Evolutionary conservation across 805 yeast genomes (phyloP), one percentile per base, ranked within the genome.

Genomic region (Candida corydali): DNA sequence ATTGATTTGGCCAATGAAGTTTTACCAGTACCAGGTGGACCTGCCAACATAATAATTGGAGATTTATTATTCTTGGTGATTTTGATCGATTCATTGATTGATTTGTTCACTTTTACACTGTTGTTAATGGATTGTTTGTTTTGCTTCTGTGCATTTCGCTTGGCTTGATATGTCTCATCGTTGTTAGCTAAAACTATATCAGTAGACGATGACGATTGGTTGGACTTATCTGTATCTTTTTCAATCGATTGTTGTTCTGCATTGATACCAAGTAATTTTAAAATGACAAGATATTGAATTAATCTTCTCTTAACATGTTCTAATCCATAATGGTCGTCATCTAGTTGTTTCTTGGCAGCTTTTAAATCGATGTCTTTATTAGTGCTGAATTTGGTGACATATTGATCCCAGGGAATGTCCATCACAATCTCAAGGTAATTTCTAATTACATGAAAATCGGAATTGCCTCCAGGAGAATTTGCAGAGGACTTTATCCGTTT

Each of bases 11-110:
- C 95, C 39, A 87, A 65, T 1, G 93, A 82, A 0, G 96, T 87
- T 56, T 87, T 87, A 19, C 96, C 96, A 10, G 86, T 93, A 25
- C 96, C 96, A 0, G 96, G 96, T 8, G 96, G 96, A 0, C 96
- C 96, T 5, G 86, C 86, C 39, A 87, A 70, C 57, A 87, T 67
- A 28, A 87, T 58, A 29, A 87, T 86, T 5, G 96, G 96, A 1
- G 94, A 75, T 50, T 65, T 70, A 43, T 65, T 65, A 37, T 55
- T 52, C 29, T 55, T 60, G 1, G 63, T 51, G 11, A 60, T 57
- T 19, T 54, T 27, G 18, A 45, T 30, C 5, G 46, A 39, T 39
- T 34, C 46, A 36, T 34, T 38, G 24, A 17, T 34, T 33, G 5
- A 14, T 8, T 24, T 14, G 3, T 35, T 32, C 20, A 26, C 17